Percentiles rank a stretch among this genome's conserved stretches.
Conservation (phyloP, 78 protist species). For the Acrasis kona region DNA sequence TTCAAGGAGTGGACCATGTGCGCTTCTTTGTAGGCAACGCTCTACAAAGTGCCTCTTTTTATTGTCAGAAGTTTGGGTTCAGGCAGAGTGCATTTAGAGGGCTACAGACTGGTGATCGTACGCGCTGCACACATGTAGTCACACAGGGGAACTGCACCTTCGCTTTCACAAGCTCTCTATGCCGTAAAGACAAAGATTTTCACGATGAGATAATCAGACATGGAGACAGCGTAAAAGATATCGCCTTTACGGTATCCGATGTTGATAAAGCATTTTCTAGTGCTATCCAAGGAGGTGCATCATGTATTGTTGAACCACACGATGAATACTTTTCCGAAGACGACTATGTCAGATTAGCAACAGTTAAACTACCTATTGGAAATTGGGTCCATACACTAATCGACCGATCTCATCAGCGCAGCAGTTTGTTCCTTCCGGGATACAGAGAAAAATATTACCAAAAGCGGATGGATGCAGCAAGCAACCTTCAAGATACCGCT, state of each 20-base stretch:
- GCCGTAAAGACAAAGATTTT: background rate
- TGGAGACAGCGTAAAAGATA: background rate
- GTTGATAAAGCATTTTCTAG: background rate
- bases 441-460: background rate
- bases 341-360: background rate
- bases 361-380: background rate
- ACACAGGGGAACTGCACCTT: background rate
- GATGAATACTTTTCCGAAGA: background rate
- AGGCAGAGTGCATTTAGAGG: background rate
- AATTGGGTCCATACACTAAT: background rate
- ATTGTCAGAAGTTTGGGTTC: background rate
- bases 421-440: background rate
- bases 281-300: background rate
- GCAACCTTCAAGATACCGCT: too few relatives aligned
- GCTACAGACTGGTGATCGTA: too few relatives aligned
- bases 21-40: background rate
- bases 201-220: background rate
- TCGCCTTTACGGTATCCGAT: background rate
- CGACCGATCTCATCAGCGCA: background rate
- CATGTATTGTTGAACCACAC: background rate
- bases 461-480: too few relatives aligned
- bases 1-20: too few relatives aligned
- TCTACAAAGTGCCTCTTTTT: background rate
- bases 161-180: background rate
- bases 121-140: background rate